These are phyloP conservation scores for Solanum piurae DNA, from an alignment of 257 asterid species.

Conservation along the genomic window DNA sequence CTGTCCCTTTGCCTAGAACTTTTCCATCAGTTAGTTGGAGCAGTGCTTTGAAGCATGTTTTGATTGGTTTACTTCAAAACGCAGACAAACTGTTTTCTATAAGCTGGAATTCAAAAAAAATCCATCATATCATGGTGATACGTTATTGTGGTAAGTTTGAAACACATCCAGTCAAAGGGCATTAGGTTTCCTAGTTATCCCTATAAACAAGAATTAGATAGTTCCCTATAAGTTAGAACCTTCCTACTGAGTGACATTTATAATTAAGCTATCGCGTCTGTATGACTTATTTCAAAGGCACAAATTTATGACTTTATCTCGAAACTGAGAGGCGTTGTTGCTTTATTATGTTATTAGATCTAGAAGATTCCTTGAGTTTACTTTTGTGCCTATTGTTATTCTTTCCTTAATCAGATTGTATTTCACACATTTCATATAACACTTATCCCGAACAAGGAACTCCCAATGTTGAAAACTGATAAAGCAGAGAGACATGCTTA, in stretches of 20 bases:
- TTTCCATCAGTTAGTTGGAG: neutral
- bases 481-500: neutral
- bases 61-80: neutral
- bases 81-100: neutral
- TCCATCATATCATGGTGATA: neutral
- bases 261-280: neutral
- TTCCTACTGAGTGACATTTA: neutral
- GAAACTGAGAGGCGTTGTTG: neutral
- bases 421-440: neutral
- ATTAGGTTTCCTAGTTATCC: neutral
- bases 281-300: neutral
- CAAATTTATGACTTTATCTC: neutral
- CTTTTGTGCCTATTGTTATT: neutral
- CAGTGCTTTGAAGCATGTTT: neutral
- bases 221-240: neutral
- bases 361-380: neutral
- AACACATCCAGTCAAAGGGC: neutral
- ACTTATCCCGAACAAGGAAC: neutral
- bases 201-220: neutral
- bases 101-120: neutral
- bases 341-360: neutral
- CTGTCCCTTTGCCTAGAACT: neutral
- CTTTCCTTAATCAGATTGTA: neutral
- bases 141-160: neutral
- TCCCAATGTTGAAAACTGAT: neutral